Base-by-base conservation (phyloP, 148 eudicot genomes). In the Vaccinium darrowii region DNA sequence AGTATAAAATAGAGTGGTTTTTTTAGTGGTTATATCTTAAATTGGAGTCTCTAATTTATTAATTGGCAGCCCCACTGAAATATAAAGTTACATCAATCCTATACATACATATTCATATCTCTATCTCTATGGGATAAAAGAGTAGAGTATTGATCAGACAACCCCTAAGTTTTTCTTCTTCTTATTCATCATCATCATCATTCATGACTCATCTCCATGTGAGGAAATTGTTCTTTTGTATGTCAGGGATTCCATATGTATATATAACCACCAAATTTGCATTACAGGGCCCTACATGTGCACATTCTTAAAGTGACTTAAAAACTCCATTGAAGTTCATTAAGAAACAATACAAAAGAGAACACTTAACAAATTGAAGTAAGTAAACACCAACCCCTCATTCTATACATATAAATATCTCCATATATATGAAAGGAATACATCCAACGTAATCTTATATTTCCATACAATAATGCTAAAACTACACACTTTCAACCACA, bases 201-300 rank as follows among this genome's bases (percentile, higher is more conserved):
- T 81, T 49, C 75, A 65, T 81, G 83, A 81, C 56, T 81, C 75
- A 81, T 81, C 74, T 49, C 76, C 57, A 81, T 63, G 75, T 63
- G 57, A 63, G 75, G 21, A 81, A 7, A 62, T 81, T 81, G 54
- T 81, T 36, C 4, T 81, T 62, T 81, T 62, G 57, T 62, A 12
- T 43, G 8, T 39, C 25, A 7, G 23, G 69, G 54, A 57, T 57
- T 21, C 53, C 18, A 57, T 11, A 3, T 77, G 15, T 5, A n/a
- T 77, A 18, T 27, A 27, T 27, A 36, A 2, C 1, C 10, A 15
- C 23, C 33, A 25, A 67, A 67, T 25, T 69, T 27, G 74, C 8
- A 6, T 69, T 69, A 27, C 74, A 69, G 74, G 74, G 74, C 8
- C 74, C 74, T 30, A 30, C 74, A 27, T 30, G 39, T 69, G 39